Conservation (phyloP, 1,139 yeast genomes). For the Komagataea norvegica region DNA sequence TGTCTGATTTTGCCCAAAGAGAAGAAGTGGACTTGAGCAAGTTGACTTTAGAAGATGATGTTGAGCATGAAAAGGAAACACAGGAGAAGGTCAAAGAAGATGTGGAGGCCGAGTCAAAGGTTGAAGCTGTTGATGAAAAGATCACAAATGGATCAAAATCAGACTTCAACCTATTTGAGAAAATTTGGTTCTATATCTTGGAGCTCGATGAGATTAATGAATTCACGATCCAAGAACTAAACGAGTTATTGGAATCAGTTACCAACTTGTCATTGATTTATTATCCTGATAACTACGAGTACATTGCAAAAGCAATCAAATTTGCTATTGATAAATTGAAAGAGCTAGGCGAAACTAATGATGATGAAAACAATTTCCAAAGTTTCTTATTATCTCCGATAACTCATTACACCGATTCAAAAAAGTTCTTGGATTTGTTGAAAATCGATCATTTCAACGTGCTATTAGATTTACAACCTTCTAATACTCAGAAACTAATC, state of each 20-base stretch:
- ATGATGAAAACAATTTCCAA: slow-evolving; percentile 40
- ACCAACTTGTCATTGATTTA: slow-evolving; percentile 61
- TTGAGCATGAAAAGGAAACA: slow-evolving; percentile 13
- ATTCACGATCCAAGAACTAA: slow-evolving; percentile 58
- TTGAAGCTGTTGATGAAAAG: slow-evolving; percentile 6
- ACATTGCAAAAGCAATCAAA: slow-evolving; percentile 57
- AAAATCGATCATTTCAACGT: slow-evolving; percentile 15
- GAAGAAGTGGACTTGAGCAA: slow-evolving; percentile 26
- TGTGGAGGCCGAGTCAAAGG: slow-evolving; percentile 6
- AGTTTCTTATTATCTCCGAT: slow-evolving; percentile 57
- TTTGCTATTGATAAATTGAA: slow-evolving; percentile 50
- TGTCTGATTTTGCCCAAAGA: slow-evolving; percentile 50
- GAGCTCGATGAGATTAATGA: slow-evolving; percentile 52
- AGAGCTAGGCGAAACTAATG: slow-evolving; percentile 16
- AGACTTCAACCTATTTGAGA: slow-evolving; percentile 44
- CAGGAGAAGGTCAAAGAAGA: slow-evolving; percentile 8
- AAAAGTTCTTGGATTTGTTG: slow-evolving; percentile 21
- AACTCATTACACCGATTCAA: slow-evolving; percentile 24
- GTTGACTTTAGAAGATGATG: slow-evolving; percentile 14
- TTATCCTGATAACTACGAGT: slow-evolving; percentile 57
- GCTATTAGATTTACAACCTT: slow-evolving; percentile 24
- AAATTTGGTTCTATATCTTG: slow-evolving; percentile 62
- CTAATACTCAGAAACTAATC: slow-evolving; percentile 22
- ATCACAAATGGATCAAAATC: slow-evolving; percentile 5
- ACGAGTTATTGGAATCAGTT: slow-evolving; percentile 60